These are phyloP conservation scores for Polymyxa betae DNA, from an alignment of 208 protist species.

Conservation along the genomic window DNA sequence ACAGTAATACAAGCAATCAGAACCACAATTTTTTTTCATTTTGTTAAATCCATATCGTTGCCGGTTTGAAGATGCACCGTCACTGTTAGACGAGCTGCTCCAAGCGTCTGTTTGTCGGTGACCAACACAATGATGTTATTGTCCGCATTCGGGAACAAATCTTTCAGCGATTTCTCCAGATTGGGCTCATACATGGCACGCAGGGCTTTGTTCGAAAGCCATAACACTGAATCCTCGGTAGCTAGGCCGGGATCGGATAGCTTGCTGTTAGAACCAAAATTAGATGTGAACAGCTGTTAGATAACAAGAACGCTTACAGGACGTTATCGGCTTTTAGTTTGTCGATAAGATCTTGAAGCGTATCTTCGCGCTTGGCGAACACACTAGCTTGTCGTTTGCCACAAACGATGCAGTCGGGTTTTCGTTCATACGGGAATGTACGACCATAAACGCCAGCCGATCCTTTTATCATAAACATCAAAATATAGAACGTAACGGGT, in stretches of 20 bases:
- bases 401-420: constrained; percentile 77
- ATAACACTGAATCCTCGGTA: background rate
- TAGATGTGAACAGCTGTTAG: background rate
- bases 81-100: background rate
- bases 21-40: no score
- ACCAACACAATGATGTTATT: background rate
- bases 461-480: background rate
- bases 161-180: background rate
- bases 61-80: no score
- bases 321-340: background rate
- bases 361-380: background rate
- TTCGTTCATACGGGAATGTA: constrained; percentile 79
- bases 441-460: constrained; percentile 75
- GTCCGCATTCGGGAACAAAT: background rate
- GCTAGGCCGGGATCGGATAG: background rate
- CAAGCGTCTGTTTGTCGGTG: constrained; percentile 49
- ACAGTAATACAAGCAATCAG: no score
- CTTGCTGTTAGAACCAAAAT: background rate
- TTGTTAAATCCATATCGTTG: no score
- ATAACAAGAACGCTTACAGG: background rate
- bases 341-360: background rate
- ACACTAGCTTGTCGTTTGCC: constrained; percentile 25
- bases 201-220: background rate
- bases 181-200: constrained; percentile 1
- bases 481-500: background rate